Evolutionary conservation across 106 monocot species (phyloP), one percentile per base, ranked within the genome.

Genomic region (Dendrobium huoshanense): DNA sequence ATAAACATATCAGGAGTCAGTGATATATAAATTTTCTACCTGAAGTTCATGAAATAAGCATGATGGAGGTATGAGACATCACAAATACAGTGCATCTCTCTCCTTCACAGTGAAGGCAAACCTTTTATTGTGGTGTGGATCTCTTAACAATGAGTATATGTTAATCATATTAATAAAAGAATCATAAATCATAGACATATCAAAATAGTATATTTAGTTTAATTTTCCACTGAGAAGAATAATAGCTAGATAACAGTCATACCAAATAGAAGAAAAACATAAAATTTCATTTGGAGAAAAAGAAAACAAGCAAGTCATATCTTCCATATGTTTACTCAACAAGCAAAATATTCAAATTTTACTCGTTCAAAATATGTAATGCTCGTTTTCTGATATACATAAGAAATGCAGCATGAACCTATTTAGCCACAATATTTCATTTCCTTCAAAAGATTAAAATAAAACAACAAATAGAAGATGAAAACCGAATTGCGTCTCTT

Each of bases 51-150:
- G 92, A 75, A 77, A 40, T 27, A 85, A 70, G 48, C 77, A 80
- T 4, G 77, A 81, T 4, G 95, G 95, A 59, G 95, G 95, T 78
- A 95, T 75, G 64, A 95, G 93, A 77, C 95, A 93, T 68, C 93
- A 79, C 82, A 95, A 75, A 85, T 91, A 95, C 85, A 91, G 93
- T 18, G 90, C 86, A 83, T 95, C 95, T 78, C 95, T 82, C 85
- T 95, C 95, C 77, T 93, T 27, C 27, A 27, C 91, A 13, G 83
- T 91, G 81, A 95, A 95, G 61, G 93, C 91, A 56, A 95, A 89
- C 17, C 93, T 93, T 72, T 95, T 95, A 88, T 95, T 95, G 83
- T 95, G 91, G 72, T 81, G 92, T 24, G 95, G 95, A 88, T 95
- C 95, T 80, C 95, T 92, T 83, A 95, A 67, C 49, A 95, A 70